phyloP scores from a whole-genome alignment of 129 eudicot genomes.

The Centella asiatica region DNA sequence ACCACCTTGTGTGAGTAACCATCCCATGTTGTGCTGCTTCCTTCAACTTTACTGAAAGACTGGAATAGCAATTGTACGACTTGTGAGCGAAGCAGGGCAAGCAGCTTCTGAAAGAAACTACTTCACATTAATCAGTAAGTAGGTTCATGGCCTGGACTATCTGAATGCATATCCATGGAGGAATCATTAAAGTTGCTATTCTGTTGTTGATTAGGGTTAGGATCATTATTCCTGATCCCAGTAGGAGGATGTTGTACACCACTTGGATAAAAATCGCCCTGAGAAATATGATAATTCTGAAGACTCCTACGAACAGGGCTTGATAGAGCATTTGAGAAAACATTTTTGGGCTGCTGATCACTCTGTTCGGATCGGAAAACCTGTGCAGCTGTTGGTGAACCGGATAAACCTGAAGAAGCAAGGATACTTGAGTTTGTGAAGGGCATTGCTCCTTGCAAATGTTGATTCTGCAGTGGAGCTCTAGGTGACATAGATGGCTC shows the following conservation, averaged over 20 bases:
- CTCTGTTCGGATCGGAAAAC: constrained; percentile 32
- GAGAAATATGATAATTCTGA: constrained; percentile 63
- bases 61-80: constrained; percentile 4
- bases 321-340: constrained; percentile 71
- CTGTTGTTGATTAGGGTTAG: constrained; percentile 24
- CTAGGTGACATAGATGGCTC: constrained; percentile 47
- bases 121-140: constrained; percentile 22
- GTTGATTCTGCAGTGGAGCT: constrained; percentile 28
- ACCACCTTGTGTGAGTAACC: background rate
- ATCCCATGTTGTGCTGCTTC: constrained; percentile 9
- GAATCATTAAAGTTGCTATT: constrained; percentile 50
- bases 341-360: constrained; percentile 55
- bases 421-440: constrained; percentile 29
- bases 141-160: constrained; percentile 49
- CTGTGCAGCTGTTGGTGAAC: constrained; percentile 26
- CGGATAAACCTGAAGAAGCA: constrained; percentile 40
- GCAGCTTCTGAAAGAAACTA: constrained; percentile 1
- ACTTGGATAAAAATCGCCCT: constrained; percentile 31
- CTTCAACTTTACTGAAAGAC: background rate
- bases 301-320: constrained; percentile 84
- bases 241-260: constrained; percentile 19
- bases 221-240: constrained; percentile 25
- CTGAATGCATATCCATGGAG: constrained; percentile 81
- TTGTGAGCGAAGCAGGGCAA: constrained; percentile 3
- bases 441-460: constrained; percentile 24